phyloP scores from a whole-genome alignment of 2,329 filamentous ascomycete genomes.

The Nigrospora osmanthi region DNA sequence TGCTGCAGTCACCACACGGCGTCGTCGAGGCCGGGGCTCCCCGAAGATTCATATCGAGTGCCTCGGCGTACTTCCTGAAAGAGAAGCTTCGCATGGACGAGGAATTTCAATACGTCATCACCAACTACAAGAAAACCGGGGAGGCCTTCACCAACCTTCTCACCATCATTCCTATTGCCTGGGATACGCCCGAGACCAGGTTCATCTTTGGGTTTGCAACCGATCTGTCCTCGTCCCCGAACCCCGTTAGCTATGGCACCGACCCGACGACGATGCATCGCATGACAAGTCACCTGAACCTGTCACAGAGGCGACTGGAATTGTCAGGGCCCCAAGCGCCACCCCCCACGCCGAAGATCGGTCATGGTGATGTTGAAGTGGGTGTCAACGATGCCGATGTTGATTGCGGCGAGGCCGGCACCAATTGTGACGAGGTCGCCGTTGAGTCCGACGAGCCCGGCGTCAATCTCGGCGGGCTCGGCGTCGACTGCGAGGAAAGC shows the following conservation, averaged over 20 bases:
- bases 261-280: constrained; percentile 39
- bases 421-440: too few relatives aligned
- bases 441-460: too few relatives aligned
- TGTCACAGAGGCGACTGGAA: neutral
- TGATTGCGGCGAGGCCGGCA: too few relatives aligned
- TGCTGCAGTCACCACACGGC: constrained; percentile 81
- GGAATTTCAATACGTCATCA: constrained; percentile 80
- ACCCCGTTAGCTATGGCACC: neutral
- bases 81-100: constrained; percentile 61
- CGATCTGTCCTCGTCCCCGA: constrained; percentile 43
- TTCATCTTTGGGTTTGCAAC: constrained; percentile 91
- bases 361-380: neutral
- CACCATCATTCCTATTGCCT: constrained; percentile 86
- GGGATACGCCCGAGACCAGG: constrained; percentile 64
- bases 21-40: constrained; percentile 67
- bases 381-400: too few relatives aligned
- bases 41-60: constrained; percentile 77
- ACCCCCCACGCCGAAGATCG: neutral
- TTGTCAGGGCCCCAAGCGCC: too few relatives aligned
- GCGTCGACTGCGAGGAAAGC: too few relatives aligned
- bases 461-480: too few relatives aligned
- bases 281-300: constrained; percentile 59
- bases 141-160: constrained; percentile 87
- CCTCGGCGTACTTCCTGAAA: constrained; percentile 72
- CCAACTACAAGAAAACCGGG: constrained; percentile 87